A percentile compares a stretch with the other conserved stretches of the same genome.
These are phyloP conservation scores for Eucalyptus rudis DNA, from an alignment of 345 rosid species.

Conservation along the genomic window DNA sequence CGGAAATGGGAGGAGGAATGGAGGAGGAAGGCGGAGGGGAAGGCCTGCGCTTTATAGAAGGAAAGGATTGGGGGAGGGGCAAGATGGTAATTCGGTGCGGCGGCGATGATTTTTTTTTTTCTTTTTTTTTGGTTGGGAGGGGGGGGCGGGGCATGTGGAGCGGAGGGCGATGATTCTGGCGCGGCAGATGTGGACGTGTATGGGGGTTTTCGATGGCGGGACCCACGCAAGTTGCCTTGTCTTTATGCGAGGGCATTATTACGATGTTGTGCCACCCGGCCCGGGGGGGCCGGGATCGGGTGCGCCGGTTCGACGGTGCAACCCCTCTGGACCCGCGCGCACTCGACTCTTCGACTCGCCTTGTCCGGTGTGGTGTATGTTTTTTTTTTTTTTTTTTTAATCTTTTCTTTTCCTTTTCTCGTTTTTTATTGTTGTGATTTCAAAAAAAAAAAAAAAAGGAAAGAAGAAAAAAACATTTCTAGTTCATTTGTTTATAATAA, in stretches of 20 bases:
- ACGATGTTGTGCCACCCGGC: neutral
- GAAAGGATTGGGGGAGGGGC: neutral
- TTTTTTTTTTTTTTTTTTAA: too few relatives aligned
- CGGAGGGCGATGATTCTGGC: constrained; percentile 20
- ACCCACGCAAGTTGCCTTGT: neutral
- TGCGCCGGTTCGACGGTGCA: neutral
- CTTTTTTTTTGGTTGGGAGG: neutral
- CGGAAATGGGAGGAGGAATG: neutral
- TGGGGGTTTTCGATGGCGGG: neutral
- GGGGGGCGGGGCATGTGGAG: neutral
- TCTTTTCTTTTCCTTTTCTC: neutral
- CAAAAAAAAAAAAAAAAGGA: neutral
- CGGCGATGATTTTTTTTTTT: neutral
- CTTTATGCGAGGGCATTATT: neutral
- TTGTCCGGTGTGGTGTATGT: neutral
- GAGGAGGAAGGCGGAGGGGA: neutral
- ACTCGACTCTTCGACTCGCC: neutral
- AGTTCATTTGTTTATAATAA: neutral
- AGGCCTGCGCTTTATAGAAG: constrained; percentile 4
- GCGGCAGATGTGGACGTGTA: constrained; percentile 4
- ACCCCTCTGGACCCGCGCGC: neutral
- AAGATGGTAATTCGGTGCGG: neutral
- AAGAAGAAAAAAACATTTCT: neutral
- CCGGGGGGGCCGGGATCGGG: neutral
- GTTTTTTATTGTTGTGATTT: neutral